phyloP scores from a whole-genome alignment of 1,284 basidiomycete genomes.

The Ustilago cynodontis region DNA sequence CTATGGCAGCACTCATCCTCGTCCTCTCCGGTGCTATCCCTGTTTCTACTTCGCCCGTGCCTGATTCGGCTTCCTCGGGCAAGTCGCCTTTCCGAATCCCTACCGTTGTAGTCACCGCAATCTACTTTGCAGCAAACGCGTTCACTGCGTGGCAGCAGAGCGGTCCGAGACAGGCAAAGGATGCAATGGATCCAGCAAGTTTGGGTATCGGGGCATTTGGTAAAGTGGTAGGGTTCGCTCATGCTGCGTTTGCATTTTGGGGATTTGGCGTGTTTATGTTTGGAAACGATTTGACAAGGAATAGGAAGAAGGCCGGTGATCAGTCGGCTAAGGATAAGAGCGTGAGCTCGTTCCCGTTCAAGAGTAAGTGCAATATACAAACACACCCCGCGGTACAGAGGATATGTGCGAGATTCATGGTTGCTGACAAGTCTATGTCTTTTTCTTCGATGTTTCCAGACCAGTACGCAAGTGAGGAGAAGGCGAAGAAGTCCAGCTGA shows the following conservation, averaged over 20 bases:
- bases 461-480: constrained; percentile 42
- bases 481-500: constrained; percentile 40
- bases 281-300: constrained; percentile 46
- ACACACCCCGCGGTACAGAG: too few relatives aligned
- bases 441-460: constrained; percentile 11
- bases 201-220: constrained; percentile 49
- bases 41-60: constrained; percentile 42
- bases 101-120: constrained; percentile 38
- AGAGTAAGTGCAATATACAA: constrained; percentile 24
- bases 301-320: constrained; percentile 50
- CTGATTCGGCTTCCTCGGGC: constrained; percentile 33
- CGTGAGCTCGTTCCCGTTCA: constrained; percentile 47
- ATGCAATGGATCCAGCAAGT: constrained; percentile 13
- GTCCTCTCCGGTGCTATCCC: constrained; percentile 49
- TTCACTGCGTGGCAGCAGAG: constrained; percentile 32
- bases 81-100: constrained; percentile 46
- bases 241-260: constrained; percentile 46
- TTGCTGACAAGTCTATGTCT: background rate
- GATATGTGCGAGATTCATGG: too few relatives aligned
- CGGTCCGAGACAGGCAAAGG: constrained; percentile 11
- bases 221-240: constrained; percentile 31
- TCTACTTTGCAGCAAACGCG: constrained; percentile 46
- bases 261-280: constrained; percentile 51
- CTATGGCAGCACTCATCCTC: constrained; percentile 36
- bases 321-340: constrained; percentile 69